phyloP scores from a whole-genome alignment of 768 basidiomycete genomes.

The Pholiota conissans region DNA sequence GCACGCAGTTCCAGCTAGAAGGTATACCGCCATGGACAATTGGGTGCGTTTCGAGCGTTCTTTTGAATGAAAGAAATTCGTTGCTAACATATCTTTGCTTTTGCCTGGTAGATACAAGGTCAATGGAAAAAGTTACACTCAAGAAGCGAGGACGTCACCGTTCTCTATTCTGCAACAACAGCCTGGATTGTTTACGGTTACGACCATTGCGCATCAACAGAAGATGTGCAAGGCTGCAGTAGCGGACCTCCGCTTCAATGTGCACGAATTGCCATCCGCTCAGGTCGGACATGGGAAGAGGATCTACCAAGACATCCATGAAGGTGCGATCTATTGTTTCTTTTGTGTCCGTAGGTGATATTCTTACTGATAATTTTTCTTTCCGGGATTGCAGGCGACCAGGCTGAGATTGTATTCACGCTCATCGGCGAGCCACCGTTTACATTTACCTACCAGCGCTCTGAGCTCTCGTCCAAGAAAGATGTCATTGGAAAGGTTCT shows the following conservation, averaged over 20 bases:
- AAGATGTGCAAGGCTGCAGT: slow-evolving; percentile 87
- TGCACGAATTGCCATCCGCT: slow-evolving; percentile 87
- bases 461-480: slow-evolving; percentile 68
- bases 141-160: slow-evolving; percentile 76
- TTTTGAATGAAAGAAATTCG: not conserved
- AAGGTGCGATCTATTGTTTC: slow-evolving; percentile 53
- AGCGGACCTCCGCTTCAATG: slow-evolving; percentile 66
- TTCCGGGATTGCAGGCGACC: slow-evolving; percentile 56
- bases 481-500: slow-evolving; percentile 78
- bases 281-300: slow-evolving; percentile 85
- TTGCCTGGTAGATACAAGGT: slow-evolving; percentile 64
- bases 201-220: slow-evolving; percentile 89
- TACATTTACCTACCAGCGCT: slow-evolving; percentile 91
- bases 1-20: slow-evolving; percentile 89
- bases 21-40: slow-evolving; percentile 94
- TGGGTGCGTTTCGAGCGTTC: slow-evolving; percentile 46
- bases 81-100: not conserved
- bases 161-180: slow-evolving; percentile 85
- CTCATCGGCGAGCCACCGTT: slow-evolving; percentile 93
- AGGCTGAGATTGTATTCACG: slow-evolving; percentile 91
- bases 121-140: slow-evolving; percentile 70
- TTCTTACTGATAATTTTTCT: slow-evolving; percentile 2
- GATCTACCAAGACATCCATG: slow-evolving; percentile 83
- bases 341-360: no score
- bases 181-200: slow-evolving; percentile 81